Evolutionary conservation across 1,284 basidiomycete species (phyloP), one percentile per base, ranked within the genome.

Genomic region (Phylloporus sp.): DNA sequence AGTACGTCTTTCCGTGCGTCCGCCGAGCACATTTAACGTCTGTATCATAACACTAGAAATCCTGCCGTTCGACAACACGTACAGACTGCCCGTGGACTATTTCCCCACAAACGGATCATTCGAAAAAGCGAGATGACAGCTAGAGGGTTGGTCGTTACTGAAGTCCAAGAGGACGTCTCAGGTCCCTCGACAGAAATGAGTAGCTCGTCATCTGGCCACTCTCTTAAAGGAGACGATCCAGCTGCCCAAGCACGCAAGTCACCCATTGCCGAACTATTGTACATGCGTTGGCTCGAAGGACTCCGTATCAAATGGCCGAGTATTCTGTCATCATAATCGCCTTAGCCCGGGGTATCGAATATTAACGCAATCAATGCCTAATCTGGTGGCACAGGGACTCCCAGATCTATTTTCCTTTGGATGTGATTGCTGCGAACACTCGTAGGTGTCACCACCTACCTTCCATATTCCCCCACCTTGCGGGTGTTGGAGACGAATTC

Each of bases 271-370:
- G 96, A 98, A 74, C 82, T 98, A 67, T 81, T 98, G 32, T 98
- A 98, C 76, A 91, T 96, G 82, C 87, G 97, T 54, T 98, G 96
- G 96, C 80, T 98, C 31, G 94, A 98, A 73, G 95, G 95, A 3
- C 78, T 98, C 60, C 90, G 88, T 78, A 80, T 95, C 72, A 95
- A 94, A 74, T 95, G 94, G 94, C 92, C 93, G 6, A 91, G 82
- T 71, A 81, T 92, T 60, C 76, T 89, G 65, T 90, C 79, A 62
- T 72, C 63, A 59, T 70, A 59, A 69, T 37, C 53, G 37, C 57
- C 7, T 49, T 17, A 22, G 32, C 24, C 57, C 13, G n/a, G 34
- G 37, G 37, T 29, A n/a, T 51, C 7, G 49, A 57, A 20, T n/a
- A 49, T 26, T 51, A 20, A 42, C 47, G 22, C 56, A 24, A 40